Conservation (phyloP, 148 eudicot genomes). For the Drosera capensis region DNA sequence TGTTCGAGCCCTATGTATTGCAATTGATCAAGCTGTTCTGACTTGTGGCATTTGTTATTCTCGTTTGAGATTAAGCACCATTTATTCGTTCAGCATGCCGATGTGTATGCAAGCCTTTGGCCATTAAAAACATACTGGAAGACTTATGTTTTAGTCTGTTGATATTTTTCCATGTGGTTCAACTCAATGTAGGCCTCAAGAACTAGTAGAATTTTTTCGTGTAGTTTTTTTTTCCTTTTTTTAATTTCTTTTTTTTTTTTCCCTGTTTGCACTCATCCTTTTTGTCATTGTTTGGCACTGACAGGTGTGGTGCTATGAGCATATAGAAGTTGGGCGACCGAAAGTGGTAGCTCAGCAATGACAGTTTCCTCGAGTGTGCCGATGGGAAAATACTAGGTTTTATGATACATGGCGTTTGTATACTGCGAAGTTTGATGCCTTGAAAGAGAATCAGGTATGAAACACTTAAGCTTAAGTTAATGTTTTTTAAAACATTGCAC, state of each 20-base stretch:
- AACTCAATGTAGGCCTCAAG: too few relatives aligned
- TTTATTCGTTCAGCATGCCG: too few relatives aligned
- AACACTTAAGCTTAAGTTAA: too few relatives aligned
- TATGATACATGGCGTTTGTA: conserved; percentile 21
- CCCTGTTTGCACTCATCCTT: not conserved
- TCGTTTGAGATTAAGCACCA: too few relatives aligned
- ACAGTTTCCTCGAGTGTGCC: conserved; percentile 45
- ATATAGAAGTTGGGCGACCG: conserved; percentile 52
- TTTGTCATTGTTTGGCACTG: not conserved
- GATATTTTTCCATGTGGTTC: not conserved
- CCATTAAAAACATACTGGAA: not conserved
- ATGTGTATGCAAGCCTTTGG: not conserved
- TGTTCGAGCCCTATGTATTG: not conserved
- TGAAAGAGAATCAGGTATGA: conserved; percentile 43
- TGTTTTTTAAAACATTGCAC: too few relatives aligned
- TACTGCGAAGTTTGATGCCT: conserved; percentile 24
- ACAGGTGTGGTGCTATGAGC: conserved; percentile 75
- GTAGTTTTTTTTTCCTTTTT: not conserved
- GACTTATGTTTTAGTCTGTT: not conserved
- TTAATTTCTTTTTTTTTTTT: not conserved
- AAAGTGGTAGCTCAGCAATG: conserved; percentile 9
- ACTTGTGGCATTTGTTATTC: not conserved
- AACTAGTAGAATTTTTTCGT: not conserved
- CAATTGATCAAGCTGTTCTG: not conserved
- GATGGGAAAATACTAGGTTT: conserved; percentile 40